Evolutionary conservation across 257 asterid genomes (phyloP).

Genomic region (Scutellaria baicalensis): DNA sequence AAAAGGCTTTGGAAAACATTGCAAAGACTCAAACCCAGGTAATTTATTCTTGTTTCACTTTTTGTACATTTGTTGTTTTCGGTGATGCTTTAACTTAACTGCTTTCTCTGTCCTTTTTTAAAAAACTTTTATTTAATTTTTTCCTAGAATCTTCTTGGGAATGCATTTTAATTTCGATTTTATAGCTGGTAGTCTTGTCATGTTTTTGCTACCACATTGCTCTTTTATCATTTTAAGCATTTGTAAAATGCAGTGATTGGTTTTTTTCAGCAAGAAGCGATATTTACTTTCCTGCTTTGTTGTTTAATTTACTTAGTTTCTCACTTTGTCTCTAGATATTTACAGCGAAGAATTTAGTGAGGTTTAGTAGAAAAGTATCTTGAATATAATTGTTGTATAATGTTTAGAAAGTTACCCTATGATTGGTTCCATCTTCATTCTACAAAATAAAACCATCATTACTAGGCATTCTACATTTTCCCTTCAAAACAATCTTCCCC

Average conservation of each 20-base stretch:
- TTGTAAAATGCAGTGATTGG: neutral
- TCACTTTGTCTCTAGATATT: neutral
- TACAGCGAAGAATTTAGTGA: neutral
- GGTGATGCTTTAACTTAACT: neutral
- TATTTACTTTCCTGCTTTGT: neutral
- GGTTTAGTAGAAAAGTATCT: neutral
- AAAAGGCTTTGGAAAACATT: conserved; percentile 48
- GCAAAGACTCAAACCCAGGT: conserved; percentile 76
- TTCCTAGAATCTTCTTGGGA: neutral
- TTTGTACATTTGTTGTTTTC: neutral
- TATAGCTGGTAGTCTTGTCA: neutral
- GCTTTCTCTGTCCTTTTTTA: neutral
- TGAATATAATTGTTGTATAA: too few species aligned
- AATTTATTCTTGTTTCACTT: neutral
- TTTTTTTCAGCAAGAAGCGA: neutral
- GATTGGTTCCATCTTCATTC: neutral
- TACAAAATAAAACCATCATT: neutral
- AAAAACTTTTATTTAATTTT: neutral
- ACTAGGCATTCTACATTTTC: neutral
- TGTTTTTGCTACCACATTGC: neutral
- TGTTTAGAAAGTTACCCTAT: neutral
- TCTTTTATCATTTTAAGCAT: neutral
- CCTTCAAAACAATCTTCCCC: neutral
- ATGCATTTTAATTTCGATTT: neutral
- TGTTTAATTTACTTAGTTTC: neutral